A percentile compares a stretch with the other conserved stretches of the same genome.
These are phyloP conservation scores for Cucumis variabilis DNA, from an alignment of 331 rosid species.

Conservation along the genomic window DNA sequence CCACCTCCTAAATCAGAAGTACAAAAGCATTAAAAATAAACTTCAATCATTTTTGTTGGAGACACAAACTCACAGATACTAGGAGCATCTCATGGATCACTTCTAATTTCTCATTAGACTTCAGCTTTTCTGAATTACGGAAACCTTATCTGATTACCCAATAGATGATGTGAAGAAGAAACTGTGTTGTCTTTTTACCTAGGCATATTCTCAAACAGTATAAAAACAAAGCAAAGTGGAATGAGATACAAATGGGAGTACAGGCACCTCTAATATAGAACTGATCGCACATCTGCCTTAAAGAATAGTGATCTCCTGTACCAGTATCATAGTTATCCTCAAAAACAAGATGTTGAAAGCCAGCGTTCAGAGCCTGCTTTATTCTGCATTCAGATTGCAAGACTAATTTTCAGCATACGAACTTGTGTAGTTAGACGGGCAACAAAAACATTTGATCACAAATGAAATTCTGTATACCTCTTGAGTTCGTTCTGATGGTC, in stretches of 20 bases:
- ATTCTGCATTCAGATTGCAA: constrained; percentile 62
- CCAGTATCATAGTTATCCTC: constrained; percentile 99
- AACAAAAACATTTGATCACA: constrained; percentile 30
- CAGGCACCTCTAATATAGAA: constrained; percentile 80
- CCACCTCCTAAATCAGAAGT: constrained; percentile 83
- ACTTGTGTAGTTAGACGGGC: constrained; percentile 10
- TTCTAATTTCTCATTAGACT: constrained; percentile 9
- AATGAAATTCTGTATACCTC: constrained; percentile 58
- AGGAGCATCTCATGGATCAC: not conserved
- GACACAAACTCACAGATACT: not conserved
- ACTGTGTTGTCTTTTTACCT: not conserved
- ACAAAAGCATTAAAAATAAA: not conserved
- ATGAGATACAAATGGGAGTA: constrained; percentile 26
- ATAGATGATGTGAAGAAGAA: constrained; percentile 8
- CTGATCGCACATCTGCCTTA: constrained; percentile 98
- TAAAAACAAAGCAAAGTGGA: constrained; percentile 15
- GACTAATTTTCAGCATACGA: not conserved
- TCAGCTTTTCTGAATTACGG: not conserved
- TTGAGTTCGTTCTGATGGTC: constrained; percentile 98
- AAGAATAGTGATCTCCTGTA: constrained; percentile 98
- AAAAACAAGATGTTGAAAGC: constrained; percentile 89
- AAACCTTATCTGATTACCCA: not conserved
- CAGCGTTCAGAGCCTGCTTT: constrained; percentile 84
- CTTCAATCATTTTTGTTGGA: not conserved
- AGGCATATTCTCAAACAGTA: not conserved